phyloP scores from a whole-genome alignment of 2,329 filamentous ascomycete species.

The Mycosphaerella arachidis region DNA sequence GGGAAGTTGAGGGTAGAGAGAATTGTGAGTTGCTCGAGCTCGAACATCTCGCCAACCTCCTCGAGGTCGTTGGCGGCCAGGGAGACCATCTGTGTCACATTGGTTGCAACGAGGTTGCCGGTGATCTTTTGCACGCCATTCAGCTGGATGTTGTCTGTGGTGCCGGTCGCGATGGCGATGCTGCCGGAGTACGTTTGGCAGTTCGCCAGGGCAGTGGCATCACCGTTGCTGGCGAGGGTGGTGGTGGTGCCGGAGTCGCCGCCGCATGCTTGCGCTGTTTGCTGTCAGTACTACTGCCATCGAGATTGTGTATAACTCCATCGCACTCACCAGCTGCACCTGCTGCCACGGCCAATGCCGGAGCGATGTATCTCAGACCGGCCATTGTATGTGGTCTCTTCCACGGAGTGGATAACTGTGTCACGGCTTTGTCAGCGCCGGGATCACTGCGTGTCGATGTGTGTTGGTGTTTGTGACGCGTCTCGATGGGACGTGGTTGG shows the following conservation, averaged over 20 bases:
- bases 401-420: slow-evolving; percentile 19
- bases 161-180: slow-evolving; percentile 58
- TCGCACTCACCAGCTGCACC: slow-evolving; percentile 46
- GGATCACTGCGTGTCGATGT: background rate
- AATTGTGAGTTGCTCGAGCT: slow-evolving; percentile 62
- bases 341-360: slow-evolving; percentile 52
- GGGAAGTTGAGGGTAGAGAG: slow-evolving; percentile 66
- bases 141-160: slow-evolving; percentile 57
- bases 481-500: slow-evolving; percentile 5
- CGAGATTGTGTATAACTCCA: slow-evolving; percentile 9
- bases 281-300: slow-evolving; percentile 17
- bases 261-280: slow-evolving; percentile 32
- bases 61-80: slow-evolving; percentile 59
- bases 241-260: slow-evolving; percentile 44
- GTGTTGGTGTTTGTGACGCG: background rate
- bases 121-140: slow-evolving; percentile 58
- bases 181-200: slow-evolving; percentile 68
- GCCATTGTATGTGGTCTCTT: slow-evolving; percentile 41
- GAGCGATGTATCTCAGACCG: slow-evolving; percentile 53
- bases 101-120: slow-evolving; percentile 49
- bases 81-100: slow-evolving; percentile 58
- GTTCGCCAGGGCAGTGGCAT: slow-evolving; percentile 54
- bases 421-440: slow-evolving; percentile 14
- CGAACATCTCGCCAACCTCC: slow-evolving; percentile 66
- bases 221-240: slow-evolving; percentile 57